Evolutionary conservation across 306 rosid genomes (phyloP).

Genomic region (Heteromeles arbutifolia): DNA sequence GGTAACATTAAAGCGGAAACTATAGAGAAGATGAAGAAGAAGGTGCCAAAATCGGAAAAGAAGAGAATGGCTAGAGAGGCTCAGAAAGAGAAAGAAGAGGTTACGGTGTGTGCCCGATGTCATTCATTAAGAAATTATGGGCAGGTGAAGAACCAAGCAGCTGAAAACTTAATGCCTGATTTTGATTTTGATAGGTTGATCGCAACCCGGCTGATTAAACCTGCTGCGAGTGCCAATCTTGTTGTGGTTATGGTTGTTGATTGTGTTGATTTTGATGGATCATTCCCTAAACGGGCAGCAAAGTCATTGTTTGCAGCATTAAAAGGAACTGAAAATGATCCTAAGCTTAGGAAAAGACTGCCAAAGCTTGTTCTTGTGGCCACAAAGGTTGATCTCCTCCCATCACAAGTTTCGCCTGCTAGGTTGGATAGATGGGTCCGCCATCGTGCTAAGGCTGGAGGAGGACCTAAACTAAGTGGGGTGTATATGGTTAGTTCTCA

Average conservation of each 20-base stretch:
- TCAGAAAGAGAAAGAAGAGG: conserved; percentile 74
- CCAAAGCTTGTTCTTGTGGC: conserved; percentile 94
- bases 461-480: conserved; percentile 73
- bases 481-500: conserved; percentile 77
- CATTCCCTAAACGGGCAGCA: conserved; percentile 73
- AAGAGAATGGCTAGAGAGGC: conserved; percentile 70
- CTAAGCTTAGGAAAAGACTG: conserved; percentile 45
- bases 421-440: conserved; percentile 89
- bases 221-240: conserved; percentile 53
- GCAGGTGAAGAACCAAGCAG: conserved; percentile 71
- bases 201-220: conserved; percentile 62
- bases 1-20: conserved; percentile 72
- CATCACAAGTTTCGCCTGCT: conserved; percentile 78
- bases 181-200: conserved; percentile 85
- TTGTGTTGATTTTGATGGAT: conserved; percentile 92
- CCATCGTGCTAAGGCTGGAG: conserved; percentile 66
- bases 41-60: conserved; percentile 69
- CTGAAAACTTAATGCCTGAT: conserved; percentile 88
- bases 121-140: conserved; percentile 91
- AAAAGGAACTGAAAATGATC: conserved; percentile 42
- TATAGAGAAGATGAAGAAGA: conserved; percentile 55
- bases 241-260: conserved; percentile 90
- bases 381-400: conserved; percentile 86
- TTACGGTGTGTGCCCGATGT: conserved; percentile 82
- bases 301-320: conserved; percentile 65